Base-by-base conservation (phyloP, 2,329 filamentous ascomycete genomes). In the Trichophaea hybrida region DNA sequence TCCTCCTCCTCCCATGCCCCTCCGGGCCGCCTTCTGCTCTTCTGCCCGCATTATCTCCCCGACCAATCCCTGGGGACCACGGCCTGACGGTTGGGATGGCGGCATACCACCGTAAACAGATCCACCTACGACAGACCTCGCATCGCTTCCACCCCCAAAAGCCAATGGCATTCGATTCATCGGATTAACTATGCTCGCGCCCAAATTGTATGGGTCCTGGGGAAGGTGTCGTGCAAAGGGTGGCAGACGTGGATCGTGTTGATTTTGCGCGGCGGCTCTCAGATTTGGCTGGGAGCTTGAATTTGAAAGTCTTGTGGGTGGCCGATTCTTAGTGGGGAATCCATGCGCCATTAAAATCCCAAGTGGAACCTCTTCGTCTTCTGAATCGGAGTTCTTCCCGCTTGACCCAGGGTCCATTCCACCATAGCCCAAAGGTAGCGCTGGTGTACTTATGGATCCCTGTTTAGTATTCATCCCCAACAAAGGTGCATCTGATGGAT, bases 281-380 rank as follows among this genome's bases (percentile, higher is more conserved):
- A 91, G 73, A 66, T 88, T 88, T 0, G 83, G 83, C 69, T 85
- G 86, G 12, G 86, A 87, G 63, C 78, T 80, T 69, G 81, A 80
- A 59, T 75, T 79, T 64, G 74, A 78, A 32, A 88, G 75, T 49
- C 81, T 80, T 32, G 79, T 83, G 0, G 88, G 88, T 12, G 88
- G 85, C 15, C 86, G 80, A 67, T 81, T 84, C 72, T 82, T 88
- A 71, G 78, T 82, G 0, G 89, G 89, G 68, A 95, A 95, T 1
- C 89, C 89, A 70, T 95, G 88, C 1, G 89, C 89, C 58, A 88
- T 86, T 17, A 95, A 75, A 66, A 95, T 93, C 10, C 84, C 89
- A 44, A 95, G 75, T 0, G 89, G 89, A 10, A 94, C 80, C 68
- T 95, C 89, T 60, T 95, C 89, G 67, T 95, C 89, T 40, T 88